Percentiles rank a stretch among this genome's conserved stretches.
phyloP scores from a whole-genome alignment of 2,329 filamentous ascomycete species.

The Geosmithia morbida region DNA sequence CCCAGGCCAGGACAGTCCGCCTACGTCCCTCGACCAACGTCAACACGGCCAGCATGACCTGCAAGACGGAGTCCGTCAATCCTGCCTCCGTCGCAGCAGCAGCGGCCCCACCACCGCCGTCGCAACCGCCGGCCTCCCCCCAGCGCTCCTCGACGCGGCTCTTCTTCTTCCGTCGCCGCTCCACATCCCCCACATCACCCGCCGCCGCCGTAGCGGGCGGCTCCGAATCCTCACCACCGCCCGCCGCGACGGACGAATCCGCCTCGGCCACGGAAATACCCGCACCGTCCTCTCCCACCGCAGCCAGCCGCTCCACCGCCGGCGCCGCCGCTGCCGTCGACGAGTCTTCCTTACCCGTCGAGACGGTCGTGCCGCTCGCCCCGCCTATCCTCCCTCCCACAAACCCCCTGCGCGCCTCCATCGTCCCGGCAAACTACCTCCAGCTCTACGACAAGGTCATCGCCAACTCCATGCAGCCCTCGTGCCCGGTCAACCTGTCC shows the following conservation, averaged over 20 bases:
- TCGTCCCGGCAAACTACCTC: slow-evolving; percentile 58
- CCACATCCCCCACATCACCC: slow-evolving; percentile 13
- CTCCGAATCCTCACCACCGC: slow-evolving; percentile 13
- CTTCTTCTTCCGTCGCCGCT: slow-evolving; percentile 33
- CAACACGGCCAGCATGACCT: slow-evolving; percentile 4
- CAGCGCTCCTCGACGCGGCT: slow-evolving; percentile 18
- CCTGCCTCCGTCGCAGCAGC: too few relatives aligned
- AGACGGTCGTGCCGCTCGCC: slow-evolving; percentile 56
- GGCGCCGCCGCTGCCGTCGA: too few relatives aligned
- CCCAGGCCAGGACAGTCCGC: slow-evolving; percentile 51
- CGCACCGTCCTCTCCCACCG: background rate
- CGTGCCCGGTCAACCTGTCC: slow-evolving; percentile 73
- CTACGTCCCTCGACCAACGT: slow-evolving; percentile 29
- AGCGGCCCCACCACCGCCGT: background rate
- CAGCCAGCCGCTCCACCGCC: background rate
- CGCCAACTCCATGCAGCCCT: slow-evolving; percentile 62
- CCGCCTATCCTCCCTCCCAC: slow-evolving; percentile 56
- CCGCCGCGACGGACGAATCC: background rate
- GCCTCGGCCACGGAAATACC: background rate
- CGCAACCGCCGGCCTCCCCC: slow-evolving; percentile 20
- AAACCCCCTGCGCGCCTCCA: slow-evolving; percentile 65
- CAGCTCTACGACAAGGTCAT: slow-evolving; percentile 87
- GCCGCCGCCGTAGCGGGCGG: slow-evolving; percentile 29
- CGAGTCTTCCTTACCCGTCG: slow-evolving; percentile 21
- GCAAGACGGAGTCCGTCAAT: background rate